Evolutionary conservation across 768 basidiomycete species (phyloP), one percentile per base, ranked within the genome.

Genomic region (Termitomyces sp.): DNA sequence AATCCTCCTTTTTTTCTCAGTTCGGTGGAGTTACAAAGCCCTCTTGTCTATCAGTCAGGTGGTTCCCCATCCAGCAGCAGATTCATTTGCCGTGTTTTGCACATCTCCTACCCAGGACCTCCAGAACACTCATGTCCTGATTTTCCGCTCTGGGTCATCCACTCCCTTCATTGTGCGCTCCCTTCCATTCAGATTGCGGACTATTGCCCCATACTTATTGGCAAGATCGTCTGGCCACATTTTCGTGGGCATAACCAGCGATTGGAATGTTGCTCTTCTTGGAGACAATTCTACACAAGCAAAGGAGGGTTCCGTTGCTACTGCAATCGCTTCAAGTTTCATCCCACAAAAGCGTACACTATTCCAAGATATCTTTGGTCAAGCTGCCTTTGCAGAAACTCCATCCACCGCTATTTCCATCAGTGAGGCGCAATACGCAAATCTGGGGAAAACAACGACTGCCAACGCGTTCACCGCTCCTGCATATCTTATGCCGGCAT

Each of bases 361-460:
- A 7, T 93, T 95, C 74, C 89, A 93, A 69, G 93, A 95, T 67
- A 91, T 95, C 67, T 97, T 96, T 67, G 95, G 95, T 39, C 76
- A 82, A 58, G 83, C 91, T 44, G 88, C 89, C 2, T 85, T 94
- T 63, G 64, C 70, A 26, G 70, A 69, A 40, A 42, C 66, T 6
- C 68, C 74, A 33, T 59, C 34, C 61, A 69, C 18, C 52, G 61
- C 13, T 34, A 54, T 33, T 55, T 65, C 26, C 53, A 61, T n/a
- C 56, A 6, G 24, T 56, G 40, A 48, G 8, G n/a, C 39, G 16
- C 56, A 43, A 30, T 26, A 47, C 42, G 14, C 44, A 34, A 48
- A 58, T 43, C 22, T 20, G 26, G 53, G 36, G 2, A 55, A 51
- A 36, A 56, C 63, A 24, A 57, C 62, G 20, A 49, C 53, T 12